These are phyloP conservation scores for Coprinellus micaceus DNA, from an alignment of 768 basidiomycete species.

Conservation along the genomic window DNA sequence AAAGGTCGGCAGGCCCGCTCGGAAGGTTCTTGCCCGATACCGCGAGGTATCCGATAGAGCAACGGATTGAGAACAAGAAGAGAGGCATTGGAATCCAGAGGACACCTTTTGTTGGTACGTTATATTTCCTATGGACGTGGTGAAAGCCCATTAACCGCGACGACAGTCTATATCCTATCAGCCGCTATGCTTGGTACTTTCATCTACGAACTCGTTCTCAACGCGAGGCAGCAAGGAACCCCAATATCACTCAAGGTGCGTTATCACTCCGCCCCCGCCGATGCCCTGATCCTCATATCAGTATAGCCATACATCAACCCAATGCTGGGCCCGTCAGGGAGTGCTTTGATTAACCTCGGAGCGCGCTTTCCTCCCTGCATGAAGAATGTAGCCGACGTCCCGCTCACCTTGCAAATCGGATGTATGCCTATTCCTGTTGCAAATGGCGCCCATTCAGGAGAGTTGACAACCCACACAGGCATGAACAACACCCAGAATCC, in stretches of 20 bases:
- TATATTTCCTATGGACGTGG: background rate
- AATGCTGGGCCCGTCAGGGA: slow-evolving; percentile 87
- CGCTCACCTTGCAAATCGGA: slow-evolving; percentile 50
- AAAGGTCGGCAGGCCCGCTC: slow-evolving; percentile 27
- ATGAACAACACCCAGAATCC: slow-evolving; percentile 85
- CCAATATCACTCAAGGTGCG: slow-evolving; percentile 81
- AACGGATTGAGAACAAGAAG: slow-evolving; percentile 86
- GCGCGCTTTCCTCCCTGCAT: slow-evolving; percentile 94
- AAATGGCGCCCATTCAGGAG: too few species aligned
- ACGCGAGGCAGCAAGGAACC: slow-evolving; percentile 70
- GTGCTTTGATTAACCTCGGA: slow-evolving; percentile 81
- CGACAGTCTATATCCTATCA: slow-evolving; percentile 60
- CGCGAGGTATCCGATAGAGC: slow-evolving; percentile 61
- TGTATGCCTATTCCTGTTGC: slow-evolving; percentile 49
- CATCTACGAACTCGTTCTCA: slow-evolving; percentile 82
- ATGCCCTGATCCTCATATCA: background rate
- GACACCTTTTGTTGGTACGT: slow-evolving; percentile 70
- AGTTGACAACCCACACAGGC: too few species aligned
- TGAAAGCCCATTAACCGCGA: slow-evolving; percentile 3
- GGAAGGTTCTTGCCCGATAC: slow-evolving; percentile 36
- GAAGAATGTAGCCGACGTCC: slow-evolving; percentile 61
- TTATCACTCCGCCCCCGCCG: background rate
- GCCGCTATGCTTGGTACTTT: slow-evolving; percentile 68
- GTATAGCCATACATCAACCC: slow-evolving; percentile 74
- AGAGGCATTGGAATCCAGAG: slow-evolving; percentile 80